Evolutionary conservation across 345 rosid species (phyloP).

Genomic region (Populus deltoides): DNA sequence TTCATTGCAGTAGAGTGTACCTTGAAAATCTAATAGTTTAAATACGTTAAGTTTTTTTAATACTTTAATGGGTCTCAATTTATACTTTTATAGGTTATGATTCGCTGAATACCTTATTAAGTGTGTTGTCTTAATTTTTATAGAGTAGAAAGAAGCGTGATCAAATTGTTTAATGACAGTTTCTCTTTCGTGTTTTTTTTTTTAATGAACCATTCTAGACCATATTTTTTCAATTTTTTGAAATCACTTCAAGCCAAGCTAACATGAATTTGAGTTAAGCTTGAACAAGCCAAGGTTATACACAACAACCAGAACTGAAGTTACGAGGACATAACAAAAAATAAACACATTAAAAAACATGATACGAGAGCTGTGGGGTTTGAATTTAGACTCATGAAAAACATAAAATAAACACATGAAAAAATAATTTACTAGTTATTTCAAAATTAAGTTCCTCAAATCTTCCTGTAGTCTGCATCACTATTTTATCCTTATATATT

Average conservation of each 20-base stretch:
- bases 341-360: background rate
- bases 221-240: too few relatives aligned
- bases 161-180: background rate
- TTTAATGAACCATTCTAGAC: too few relatives aligned
- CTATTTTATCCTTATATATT: too few relatives aligned
- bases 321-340: background rate
- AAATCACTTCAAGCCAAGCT: too few relatives aligned
- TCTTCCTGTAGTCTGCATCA: too few relatives aligned
- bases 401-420: too few relatives aligned
- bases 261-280: background rate
- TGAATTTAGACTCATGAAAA: background rate
- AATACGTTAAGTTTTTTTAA: too few relatives aligned
- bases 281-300: background rate
- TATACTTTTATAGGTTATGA: background rate
- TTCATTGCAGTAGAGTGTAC: too few relatives aligned
- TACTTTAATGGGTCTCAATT: too few relatives aligned
- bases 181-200: background rate
- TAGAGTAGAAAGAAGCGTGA: background rate
- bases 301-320: background rate
- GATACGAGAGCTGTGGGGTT: conserved; percentile 1
- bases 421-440: too few relatives aligned
- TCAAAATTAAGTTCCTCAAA: too few relatives aligned
- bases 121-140: background rate
- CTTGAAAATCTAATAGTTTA: too few relatives aligned
- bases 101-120: background rate